Conservation (phyloP, 352 stramenopile species). For the Globisporangium takayamanum region DNA sequence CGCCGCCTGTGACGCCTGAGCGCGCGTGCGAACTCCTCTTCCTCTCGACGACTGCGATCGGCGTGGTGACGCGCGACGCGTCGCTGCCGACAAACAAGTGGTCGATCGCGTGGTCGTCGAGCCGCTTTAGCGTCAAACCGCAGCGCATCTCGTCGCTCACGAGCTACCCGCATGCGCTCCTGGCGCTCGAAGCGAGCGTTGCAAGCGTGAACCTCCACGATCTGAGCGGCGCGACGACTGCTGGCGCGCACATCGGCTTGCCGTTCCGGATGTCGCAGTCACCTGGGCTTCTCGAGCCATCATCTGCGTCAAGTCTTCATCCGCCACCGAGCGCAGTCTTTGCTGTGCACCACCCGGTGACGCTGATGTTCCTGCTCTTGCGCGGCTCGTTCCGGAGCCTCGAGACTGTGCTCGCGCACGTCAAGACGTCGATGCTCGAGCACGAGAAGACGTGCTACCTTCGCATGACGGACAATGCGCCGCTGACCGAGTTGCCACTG, state of each 20-base stretch:
- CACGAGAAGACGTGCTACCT: constrained; percentile 78
- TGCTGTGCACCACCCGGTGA: constrained; percentile 50
- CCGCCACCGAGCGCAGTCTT: constrained; percentile 8
- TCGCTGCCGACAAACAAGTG: constrained; percentile 35
- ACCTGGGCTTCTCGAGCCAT: not conserved
- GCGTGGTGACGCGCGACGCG: constrained; percentile 50
- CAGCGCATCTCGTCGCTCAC: constrained; percentile 43
- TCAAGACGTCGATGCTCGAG: constrained; percentile 46
- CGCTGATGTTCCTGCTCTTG: constrained; percentile 62
- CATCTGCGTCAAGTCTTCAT: not conserved
- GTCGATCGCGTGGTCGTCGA: constrained; percentile 54
- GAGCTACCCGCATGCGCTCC: constrained; percentile 42
- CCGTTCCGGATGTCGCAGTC: constrained; percentile 12
- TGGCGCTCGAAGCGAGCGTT: constrained; percentile 45
- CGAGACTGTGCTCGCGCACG: constrained; percentile 43
- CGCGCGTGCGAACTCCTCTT: constrained; percentile 56
- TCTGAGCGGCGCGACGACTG: constrained; percentile 19
- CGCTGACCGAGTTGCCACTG: constrained; percentile 42
- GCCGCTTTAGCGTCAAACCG: constrained; percentile 46
- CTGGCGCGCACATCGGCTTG: constrained; percentile 6
- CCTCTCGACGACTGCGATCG: constrained; percentile 55
- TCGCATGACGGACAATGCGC: constrained; percentile 53
- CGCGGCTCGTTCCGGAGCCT: constrained; percentile 60
- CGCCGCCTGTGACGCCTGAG: constrained; percentile 38
- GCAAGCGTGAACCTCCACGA: constrained; percentile 53